Conservation (phyloP, 2,329 filamentous ascomycete genomes). For the Botrytis squamosa region DNA sequence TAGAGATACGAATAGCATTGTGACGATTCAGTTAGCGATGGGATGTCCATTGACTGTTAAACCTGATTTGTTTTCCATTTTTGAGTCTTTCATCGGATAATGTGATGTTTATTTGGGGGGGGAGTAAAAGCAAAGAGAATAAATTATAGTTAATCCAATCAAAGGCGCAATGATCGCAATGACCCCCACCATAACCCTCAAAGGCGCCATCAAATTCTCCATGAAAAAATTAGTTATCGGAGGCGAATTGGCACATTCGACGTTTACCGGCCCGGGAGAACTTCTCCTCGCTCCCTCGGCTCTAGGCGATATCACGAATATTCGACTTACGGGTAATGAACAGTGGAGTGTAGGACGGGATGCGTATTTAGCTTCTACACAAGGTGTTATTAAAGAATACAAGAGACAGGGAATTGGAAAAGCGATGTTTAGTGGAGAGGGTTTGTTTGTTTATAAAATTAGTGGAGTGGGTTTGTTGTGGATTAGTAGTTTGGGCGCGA, state of each 20-base stretch:
- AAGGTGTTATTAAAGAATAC: slow-evolving; percentile 84
- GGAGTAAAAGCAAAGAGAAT: neutral
- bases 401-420: slow-evolving; percentile 85
- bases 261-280: slow-evolving; percentile 87
- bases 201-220: slow-evolving; percentile 79
- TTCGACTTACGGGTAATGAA: slow-evolving; percentile 69
- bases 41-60: slow-evolving; percentile 80
- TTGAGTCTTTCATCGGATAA: neutral
- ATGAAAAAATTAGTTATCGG: slow-evolving; percentile 88
- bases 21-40: slow-evolving; percentile 86
- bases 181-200: slow-evolving; percentile 82
- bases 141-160: slow-evolving; percentile 22
- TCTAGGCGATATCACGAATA: slow-evolving; percentile 81
- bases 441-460: slow-evolving; percentile 86
- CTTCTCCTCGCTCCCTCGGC: slow-evolving; percentile 76
- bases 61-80: slow-evolving; percentile 53
- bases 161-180: slow-evolving; percentile 89
- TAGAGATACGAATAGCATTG: slow-evolving; percentile 82
- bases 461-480: slow-evolving; percentile 78
- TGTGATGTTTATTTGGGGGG: neutral
- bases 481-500: slow-evolving; percentile 91
- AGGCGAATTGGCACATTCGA: slow-evolving; percentile 74
- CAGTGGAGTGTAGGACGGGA: slow-evolving; percentile 86
- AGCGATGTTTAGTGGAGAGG: slow-evolving; percentile 91
- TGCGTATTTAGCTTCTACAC: slow-evolving; percentile 79